Evolutionary conservation across 2,329 filamentous ascomycete genomes (phyloP).

Genomic region (Stemphylium vesicarium): DNA sequence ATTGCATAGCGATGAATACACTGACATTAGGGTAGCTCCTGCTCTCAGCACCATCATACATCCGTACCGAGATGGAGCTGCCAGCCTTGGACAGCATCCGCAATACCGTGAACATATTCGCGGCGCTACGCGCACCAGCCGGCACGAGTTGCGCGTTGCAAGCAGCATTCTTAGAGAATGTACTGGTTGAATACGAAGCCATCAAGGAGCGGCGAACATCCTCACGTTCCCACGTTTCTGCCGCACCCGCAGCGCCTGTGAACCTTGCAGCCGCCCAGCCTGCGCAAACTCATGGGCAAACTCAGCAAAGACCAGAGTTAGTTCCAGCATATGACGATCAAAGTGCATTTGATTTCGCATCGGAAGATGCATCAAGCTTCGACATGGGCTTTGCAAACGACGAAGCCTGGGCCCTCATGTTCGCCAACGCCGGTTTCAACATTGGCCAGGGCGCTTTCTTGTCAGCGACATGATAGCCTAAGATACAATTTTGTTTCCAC

Average conservation of each 20-base stretch:
- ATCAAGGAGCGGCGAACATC: too few relatives aligned
- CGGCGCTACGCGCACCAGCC: neutral
- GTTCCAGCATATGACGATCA: too few relatives aligned
- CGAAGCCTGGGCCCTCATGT: slow-evolving; percentile 1
- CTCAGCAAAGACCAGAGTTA: too few relatives aligned
- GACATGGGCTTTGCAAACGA: neutral
- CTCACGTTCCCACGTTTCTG: too few relatives aligned
- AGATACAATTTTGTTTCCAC: too few relatives aligned
- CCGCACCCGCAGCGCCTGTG: too few relatives aligned
- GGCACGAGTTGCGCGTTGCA: slow-evolving; percentile 4
- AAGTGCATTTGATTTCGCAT: too few relatives aligned
- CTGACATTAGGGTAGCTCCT: neutral
- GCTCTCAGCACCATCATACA: slow-evolving; percentile 1
- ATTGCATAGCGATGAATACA: too few relatives aligned
- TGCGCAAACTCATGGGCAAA: too few relatives aligned
- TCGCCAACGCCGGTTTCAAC: slow-evolving; percentile 8
- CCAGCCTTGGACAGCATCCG: slow-evolving; percentile 2
- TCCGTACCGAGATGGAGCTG: slow-evolving; percentile 5
- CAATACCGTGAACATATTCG: slow-evolving; percentile 1
- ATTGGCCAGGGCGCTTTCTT: slow-evolving; percentile 3
- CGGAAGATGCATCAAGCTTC: neutral
- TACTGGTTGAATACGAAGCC: neutral
- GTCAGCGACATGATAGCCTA: too few relatives aligned
- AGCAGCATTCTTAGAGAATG: slow-evolving; percentile 3
- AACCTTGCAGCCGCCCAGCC: too few relatives aligned